phyloP scores from a whole-genome alignment of 1,284 basidiomycete species.

The Hemileia vastatrix region DNA sequence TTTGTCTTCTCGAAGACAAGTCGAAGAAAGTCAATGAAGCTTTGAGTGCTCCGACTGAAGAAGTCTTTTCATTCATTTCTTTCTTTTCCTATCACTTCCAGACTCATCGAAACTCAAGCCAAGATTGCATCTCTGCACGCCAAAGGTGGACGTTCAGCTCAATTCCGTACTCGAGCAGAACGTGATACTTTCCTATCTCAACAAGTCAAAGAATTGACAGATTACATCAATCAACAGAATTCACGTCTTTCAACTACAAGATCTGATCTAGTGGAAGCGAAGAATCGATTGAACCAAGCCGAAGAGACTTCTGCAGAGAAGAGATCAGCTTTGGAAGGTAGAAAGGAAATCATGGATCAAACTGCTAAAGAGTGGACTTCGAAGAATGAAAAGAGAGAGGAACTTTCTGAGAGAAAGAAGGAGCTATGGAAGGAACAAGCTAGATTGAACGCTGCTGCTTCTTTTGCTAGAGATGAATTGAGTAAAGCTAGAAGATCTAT shows the following conservation, averaged over 20 bases:
- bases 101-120: conserved; percentile 48
- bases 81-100: no score
- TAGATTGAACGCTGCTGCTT: conserved; percentile 60
- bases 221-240: conserved; percentile 54
- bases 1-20: neutral
- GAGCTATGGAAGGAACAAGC: conserved; percentile 62
- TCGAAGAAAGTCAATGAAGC: neutral
- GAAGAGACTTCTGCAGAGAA: conserved; percentile 48
- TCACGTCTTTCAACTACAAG: conserved; percentile 8
- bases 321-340: conserved; percentile 55
- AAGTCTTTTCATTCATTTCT: neutral
- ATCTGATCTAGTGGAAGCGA: conserved; percentile 11
- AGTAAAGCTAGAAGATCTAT: conserved; percentile 38
- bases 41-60: neutral
- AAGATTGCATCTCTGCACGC: conserved; percentile 64
- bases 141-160: conserved; percentile 74
- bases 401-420: conserved; percentile 41
- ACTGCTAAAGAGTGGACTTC: conserved; percentile 27
- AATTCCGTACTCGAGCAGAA: conserved; percentile 71
- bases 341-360: conserved; percentile 43
- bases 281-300: conserved; percentile 42
- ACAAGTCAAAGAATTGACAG: conserved; percentile 48
- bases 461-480: conserved; percentile 73
- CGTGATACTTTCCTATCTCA: conserved; percentile 65
- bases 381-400: conserved; percentile 42